Percentiles rank a stretch among this genome's conserved stretches.
These are phyloP conservation scores for Serpula lacrymans DNA, from an alignment of 768 basidiomycete species.

Conservation along the genomic window DNA sequence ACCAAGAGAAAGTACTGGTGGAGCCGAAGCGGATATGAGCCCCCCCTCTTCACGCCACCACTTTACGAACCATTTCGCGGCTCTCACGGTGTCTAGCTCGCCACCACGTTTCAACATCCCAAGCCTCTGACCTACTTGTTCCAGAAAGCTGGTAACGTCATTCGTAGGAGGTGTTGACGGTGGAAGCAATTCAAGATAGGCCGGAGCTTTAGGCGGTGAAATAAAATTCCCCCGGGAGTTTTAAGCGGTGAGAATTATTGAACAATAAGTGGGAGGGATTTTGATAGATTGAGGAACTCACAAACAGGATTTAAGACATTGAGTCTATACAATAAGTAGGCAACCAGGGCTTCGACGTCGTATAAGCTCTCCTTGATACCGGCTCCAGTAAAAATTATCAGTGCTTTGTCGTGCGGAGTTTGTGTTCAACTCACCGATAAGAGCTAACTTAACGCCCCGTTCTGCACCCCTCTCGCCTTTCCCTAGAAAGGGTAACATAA, in stretches of 20 bases:
- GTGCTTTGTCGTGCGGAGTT: slow-evolving; percentile 4
- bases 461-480: slow-evolving; percentile 83
- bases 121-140: slow-evolving; percentile 65
- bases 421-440: slow-evolving; percentile 71
- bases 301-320: slow-evolving; percentile 73
- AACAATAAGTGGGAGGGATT: slow-evolving; percentile 8
- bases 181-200: slow-evolving; percentile 64
- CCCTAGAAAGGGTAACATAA: slow-evolving; percentile 95
- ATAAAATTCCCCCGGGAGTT: no score
- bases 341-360: slow-evolving; percentile 77
- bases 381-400: slow-evolving; percentile 42
- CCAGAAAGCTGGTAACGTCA: slow-evolving; percentile 65
- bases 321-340: slow-evolving; percentile 83
- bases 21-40: slow-evolving; percentile 46
- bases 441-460: slow-evolving; percentile 85
- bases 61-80: slow-evolving; percentile 76
- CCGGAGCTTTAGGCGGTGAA: slow-evolving; percentile 49
- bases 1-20: slow-evolving; percentile 21
- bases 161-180: slow-evolving; percentile 51
- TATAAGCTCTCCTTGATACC: slow-evolving; percentile 94
- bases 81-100: slow-evolving; percentile 62
- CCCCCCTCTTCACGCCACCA: slow-evolving; percentile 86
- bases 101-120: slow-evolving; percentile 84
- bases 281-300: slow-evolving; percentile 34
- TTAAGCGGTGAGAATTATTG: no score